These are phyloP conservation scores for Jatropha podagrica DNA, from an alignment of 441 rosid genomes.

Conservation along the genomic window DNA sequence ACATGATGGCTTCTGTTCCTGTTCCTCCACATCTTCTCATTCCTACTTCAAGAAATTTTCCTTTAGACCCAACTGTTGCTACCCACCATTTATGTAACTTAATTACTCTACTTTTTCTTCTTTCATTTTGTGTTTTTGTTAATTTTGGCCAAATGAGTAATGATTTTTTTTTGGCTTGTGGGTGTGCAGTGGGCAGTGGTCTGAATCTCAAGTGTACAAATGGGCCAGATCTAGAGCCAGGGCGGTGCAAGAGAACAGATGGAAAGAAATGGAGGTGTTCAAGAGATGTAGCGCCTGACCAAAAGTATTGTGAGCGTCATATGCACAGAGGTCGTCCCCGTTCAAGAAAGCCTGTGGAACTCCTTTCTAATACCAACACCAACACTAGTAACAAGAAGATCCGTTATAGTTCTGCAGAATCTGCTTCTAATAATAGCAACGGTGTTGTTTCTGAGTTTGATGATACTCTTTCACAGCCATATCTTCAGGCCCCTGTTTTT, in stretches of 20 bases:
- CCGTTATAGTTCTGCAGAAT: no score
- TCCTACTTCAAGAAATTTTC: constrained; percentile 5
- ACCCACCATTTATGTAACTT: neutral
- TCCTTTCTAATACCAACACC: no score
- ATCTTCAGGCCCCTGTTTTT: no score
- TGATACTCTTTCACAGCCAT: no score
- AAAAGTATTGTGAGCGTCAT: neutral
- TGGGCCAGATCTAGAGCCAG: constrained; percentile 20
- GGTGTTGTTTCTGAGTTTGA: no score
- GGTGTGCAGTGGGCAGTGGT: neutral
- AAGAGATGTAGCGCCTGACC: neutral
- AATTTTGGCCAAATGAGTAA: neutral
- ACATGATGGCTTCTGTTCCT: constrained; percentile 19
- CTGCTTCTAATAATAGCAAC: no score
- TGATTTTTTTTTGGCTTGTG: neutral
- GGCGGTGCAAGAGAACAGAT: neutral
- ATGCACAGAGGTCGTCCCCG: neutral
- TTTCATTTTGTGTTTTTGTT: neutral
- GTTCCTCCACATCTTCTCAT: constrained; percentile 20
- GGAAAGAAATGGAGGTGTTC: neutral
- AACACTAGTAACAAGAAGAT: no score
- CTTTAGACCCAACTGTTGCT: neutral
- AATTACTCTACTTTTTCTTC: neutral
- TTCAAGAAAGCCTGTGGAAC: neutral
- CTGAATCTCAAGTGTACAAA: constrained; percentile 7